Base-by-base conservation (phyloP, 2,329 filamentous ascomycete genomes). In the Chaetomium strumarium region DNA sequence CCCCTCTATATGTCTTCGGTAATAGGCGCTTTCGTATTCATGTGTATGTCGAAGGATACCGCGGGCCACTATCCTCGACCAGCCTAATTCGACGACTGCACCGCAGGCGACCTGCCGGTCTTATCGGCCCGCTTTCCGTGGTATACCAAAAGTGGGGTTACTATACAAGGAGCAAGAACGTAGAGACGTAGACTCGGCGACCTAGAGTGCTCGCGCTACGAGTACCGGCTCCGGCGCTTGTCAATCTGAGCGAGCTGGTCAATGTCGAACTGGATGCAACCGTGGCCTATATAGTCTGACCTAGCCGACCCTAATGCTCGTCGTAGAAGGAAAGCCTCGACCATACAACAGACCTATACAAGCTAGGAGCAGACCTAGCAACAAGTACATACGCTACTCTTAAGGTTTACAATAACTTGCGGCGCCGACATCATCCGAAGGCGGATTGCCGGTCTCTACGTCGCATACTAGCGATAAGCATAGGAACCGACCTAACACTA, bases 281-380 rank as follows among this genome's bases (percentile, higher is more conserved):
- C n/a, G 43, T 51, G 13, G 49, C 42, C 49, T 11, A 33, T 44
- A 51, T 20, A 20, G 40, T 9, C 48, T 51, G 48, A 51, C 48
- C 40, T 12, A 51, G 48, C 48, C 29, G 17, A 51, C 49, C 36
- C 42, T 36, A 13, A 33, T 51, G 42, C 42, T 46, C 42, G 30
- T 51, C 20, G 41, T 51, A 13, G 34, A 51, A 29, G 49, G 49
- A 46, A 51, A 51, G 49, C 49, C 36, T 51, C 49, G 42, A 51
- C 24, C 19, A 46, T 7, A 40, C 36, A 45, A 51, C 37, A 41
- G 49, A 46, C 12, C 49, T 13, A 51, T 36, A 42, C 36, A 14
- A 51, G 49, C 49, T 13, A 51, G 49, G 42, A 51, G 49, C 42
- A 46, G 49, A 46, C 13, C 17, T 51, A 20, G 49, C 42, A 40